Base-by-base conservation (phyloP, 225 moss, liverwort and hornwort genomes). In the Anthoceros angustus region DNA sequence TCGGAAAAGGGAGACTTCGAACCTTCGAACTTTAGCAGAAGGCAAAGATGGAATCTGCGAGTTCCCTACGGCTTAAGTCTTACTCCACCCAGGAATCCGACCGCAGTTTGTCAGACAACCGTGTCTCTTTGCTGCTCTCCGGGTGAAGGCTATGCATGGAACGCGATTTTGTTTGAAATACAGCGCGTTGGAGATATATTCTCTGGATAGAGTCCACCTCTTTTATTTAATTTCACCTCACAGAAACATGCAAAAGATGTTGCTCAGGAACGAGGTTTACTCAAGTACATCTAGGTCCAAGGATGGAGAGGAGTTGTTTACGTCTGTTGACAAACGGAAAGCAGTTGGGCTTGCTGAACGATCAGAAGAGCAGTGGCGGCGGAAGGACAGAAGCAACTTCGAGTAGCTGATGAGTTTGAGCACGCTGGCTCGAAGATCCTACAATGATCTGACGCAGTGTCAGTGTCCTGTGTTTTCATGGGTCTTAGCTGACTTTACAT, bases 141-240 rank as follows among this genome's bases (percentile, higher is more conserved):
- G 85, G 87, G 79, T 87, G 18, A 85, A 81, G 79, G 79, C 78
- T 62, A 76, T 87, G 39, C 87, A 83, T 70, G 83, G 80, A 72
- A 85, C 83, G 67, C 74, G 87, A 75, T 87, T 74, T 73, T 78
- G 85, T 24, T 69, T 87, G 65, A 85, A 87, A 66, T 75, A 79
- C 10, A 85, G 67, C 69, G 87, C 87, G 65, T 77, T 87, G 68
- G 87, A 85, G 77, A 77, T 85, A 83, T 83, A 62, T 87, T 87
- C 63, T 71, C 71, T 42, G 79, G 75, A 63, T 82, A 82, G 63
- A 62, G 76, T 39, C 83, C 85, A 70, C 85, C 87, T 39, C 82
- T 85, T 10, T 87, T 83, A 71, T 76, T 87, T 42, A 87, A 85
- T 71, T 87, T 87, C 39, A 69, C 81, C 64, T 83, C 83, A 69